These are phyloP conservation scores for Aspergillus novoparasiticus DNA, from an alignment of 2,329 filamentous ascomycete species.

Conservation along the genomic window DNA sequence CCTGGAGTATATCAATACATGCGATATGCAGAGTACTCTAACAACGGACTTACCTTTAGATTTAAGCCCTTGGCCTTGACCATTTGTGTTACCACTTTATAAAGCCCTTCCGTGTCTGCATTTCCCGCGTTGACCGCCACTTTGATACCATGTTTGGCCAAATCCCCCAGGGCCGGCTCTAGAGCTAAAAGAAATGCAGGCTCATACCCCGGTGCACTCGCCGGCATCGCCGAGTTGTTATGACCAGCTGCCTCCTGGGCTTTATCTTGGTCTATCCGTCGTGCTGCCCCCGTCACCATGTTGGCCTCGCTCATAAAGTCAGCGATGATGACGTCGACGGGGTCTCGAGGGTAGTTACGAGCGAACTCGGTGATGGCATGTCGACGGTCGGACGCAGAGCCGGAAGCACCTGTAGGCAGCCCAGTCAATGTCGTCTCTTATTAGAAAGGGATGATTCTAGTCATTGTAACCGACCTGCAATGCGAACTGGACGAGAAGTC, in stretches of 20 bases:
- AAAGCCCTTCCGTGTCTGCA: slow-evolving; percentile 44
- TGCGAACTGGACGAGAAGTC: slow-evolving; percentile 29
- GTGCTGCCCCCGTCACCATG: slow-evolving; percentile 46
- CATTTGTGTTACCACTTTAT: slow-evolving; percentile 41
- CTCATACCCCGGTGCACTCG: slow-evolving; percentile 50
- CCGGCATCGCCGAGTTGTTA: neutral
- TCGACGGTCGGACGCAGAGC: slow-evolving; percentile 48
- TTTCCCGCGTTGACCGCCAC: slow-evolving; percentile 50
- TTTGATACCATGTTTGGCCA: slow-evolving; percentile 46
- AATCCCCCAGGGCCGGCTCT: slow-evolving; percentile 42
- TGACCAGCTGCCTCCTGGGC: slow-evolving; percentile 4
- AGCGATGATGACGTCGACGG: slow-evolving; percentile 50
- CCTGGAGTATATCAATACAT: slow-evolving; percentile 24
- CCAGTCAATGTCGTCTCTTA: neutral
- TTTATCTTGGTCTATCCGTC: slow-evolving; percentile 42
- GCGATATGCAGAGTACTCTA: neutral
- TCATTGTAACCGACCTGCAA: slow-evolving; percentile 26
- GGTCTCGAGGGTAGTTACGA: slow-evolving; percentile 44
- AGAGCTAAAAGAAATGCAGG: slow-evolving; percentile 55
- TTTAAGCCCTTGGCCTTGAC: slow-evolving; percentile 42
- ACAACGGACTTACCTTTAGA: slow-evolving; percentile 34
- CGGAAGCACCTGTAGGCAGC: slow-evolving; percentile 42
- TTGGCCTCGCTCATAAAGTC: slow-evolving; percentile 56
- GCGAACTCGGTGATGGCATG: slow-evolving; percentile 50
- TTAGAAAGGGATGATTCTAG: neutral